Base-by-base conservation (phyloP, 805 yeast species). In the Zygosaccharomyces rouxii region DNA sequence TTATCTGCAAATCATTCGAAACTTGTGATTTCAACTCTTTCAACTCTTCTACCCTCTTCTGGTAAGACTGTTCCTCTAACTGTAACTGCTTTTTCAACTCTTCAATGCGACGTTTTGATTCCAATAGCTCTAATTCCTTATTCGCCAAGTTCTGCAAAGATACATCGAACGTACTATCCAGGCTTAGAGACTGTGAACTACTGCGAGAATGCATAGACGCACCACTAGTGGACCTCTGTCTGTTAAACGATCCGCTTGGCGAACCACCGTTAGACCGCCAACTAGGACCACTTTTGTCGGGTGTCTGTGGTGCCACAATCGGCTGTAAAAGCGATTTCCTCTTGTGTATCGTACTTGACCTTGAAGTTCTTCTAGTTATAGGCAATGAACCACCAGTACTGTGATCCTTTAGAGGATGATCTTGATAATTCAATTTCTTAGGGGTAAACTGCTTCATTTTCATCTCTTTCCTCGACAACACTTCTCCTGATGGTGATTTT, bases 111-210 rank as follows among this genome's bases (percentile, higher is more conserved):
- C 79, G 82, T 53, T 80, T 83, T 38, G 83, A 64, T 55, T 84
- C 89, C 43, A 84, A 75, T 25, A 84, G 70, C 22, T 76, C 77
- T 78, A 82, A 78, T 60, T 85, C 94, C 58, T 83, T 84, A 35
- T 79, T 69, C 0, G 92, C 92, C 39, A 85, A 66, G 7, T 74
- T 67, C 52, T 87, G 73, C 42, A 84, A 65, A 49, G 79, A 80
- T 5, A 83, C 69, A 35, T 74, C 80, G 14, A 53, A 60, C 16
- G 54, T 55, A 3, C 51, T 37, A 28, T 51, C 56, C 30, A 53
- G 30, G 5, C 31, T 25, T 1, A 42, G 22, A 1, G 63, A 49
- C 11, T 44, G 48, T 10, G 51, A 25, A 30, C 57, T 52, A 31
- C 42, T 46, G 22, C 58, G 52, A 4, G 64, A 56, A 38, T 52